Percentiles rank a stretch among this genome's conserved stretches.
These are phyloP conservation scores for Dryadomyces sulphureus DNA, from an alignment of 2,329 filamentous ascomycete genomes.

Conservation along the genomic window DNA sequence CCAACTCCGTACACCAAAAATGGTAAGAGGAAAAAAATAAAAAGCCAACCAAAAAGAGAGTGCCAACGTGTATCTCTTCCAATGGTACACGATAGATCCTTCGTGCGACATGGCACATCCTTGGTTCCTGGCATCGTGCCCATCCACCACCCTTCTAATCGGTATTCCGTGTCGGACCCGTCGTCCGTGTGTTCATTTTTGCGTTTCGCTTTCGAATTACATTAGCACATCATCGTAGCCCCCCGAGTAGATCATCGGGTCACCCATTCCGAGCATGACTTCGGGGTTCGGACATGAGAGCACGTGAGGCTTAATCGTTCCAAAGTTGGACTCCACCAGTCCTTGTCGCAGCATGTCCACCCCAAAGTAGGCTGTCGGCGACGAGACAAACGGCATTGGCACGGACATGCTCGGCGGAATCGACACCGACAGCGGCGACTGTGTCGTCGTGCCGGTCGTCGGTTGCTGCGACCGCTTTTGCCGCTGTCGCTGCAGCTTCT, in stretches of 20 bases:
- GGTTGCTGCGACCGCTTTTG: neutral
- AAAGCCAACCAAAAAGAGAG: neutral
- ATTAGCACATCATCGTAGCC: conserved; percentile 30
- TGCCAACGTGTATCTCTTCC: too few relatives aligned
- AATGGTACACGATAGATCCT: neutral
- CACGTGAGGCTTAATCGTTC: conserved; percentile 40
- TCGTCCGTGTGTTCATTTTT: too few relatives aligned
- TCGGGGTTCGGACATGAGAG: conserved; percentile 36
- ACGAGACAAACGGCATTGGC: conserved; percentile 5
- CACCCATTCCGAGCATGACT: conserved; percentile 41
- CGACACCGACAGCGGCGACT: conserved; percentile 1
- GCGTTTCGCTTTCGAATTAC: neutral
- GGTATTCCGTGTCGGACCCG: too few relatives aligned
- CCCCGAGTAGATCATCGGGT: conserved; percentile 43
- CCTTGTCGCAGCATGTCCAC: conserved; percentile 33
- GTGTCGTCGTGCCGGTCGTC: neutral
- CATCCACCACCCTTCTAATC: too few relatives aligned
- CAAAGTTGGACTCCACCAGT: conserved; percentile 35
- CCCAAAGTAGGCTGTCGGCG: conserved; percentile 19
- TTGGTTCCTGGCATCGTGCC: too few relatives aligned
- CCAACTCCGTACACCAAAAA: too few relatives aligned
- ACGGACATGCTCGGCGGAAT: conserved; percentile 2
- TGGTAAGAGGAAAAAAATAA: too few relatives aligned
- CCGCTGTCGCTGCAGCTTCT: neutral
- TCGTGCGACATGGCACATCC: neutral